These are phyloP conservation scores for Pseudogymnoascus sp. DNA, from an alignment of 2,329 filamentous ascomycete species.

Conservation along the genomic window DNA sequence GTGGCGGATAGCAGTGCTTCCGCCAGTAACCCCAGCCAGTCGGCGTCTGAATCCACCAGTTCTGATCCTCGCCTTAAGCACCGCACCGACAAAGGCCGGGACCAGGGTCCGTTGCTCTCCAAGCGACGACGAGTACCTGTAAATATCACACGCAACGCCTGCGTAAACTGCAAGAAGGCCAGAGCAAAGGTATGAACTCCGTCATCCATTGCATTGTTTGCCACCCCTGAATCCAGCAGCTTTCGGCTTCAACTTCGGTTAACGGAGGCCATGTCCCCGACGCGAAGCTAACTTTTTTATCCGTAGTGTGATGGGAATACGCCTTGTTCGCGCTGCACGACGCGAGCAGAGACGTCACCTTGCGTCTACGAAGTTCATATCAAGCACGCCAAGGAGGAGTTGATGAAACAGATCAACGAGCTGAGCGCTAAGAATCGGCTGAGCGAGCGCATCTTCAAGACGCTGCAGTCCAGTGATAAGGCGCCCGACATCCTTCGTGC, in stretches of 20 bases:
- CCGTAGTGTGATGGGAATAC: conserved; percentile 29
- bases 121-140: conserved; percentile 29
- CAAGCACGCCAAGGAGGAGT: conserved; percentile 30
- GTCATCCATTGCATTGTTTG: background rate
- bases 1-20: conserved; percentile 17
- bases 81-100: conserved; percentile 18
- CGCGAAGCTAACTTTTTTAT: background rate
- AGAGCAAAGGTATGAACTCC: conserved; percentile 28
- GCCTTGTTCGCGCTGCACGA: conserved; percentile 27
- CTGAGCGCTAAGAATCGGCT: conserved; percentile 24
- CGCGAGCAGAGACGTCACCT: conserved; percentile 20
- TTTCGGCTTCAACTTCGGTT: background rate
- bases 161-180: conserved; percentile 30
- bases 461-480: conserved; percentile 24
- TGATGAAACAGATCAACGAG: conserved; percentile 28
- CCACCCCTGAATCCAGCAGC: background rate
- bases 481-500: conserved; percentile 26
- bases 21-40: conserved; percentile 20
- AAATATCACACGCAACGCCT: conserved; percentile 30
- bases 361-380: conserved; percentile 30
- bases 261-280: background rate
- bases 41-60: conserved; percentile 22
- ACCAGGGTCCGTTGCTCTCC: conserved; percentile 11
- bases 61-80: conserved; percentile 20
- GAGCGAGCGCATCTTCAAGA: conserved; percentile 25